Conservation (phyloP, 2,329 filamentous ascomycete species). For the Nigrospora oryzae region DNA sequence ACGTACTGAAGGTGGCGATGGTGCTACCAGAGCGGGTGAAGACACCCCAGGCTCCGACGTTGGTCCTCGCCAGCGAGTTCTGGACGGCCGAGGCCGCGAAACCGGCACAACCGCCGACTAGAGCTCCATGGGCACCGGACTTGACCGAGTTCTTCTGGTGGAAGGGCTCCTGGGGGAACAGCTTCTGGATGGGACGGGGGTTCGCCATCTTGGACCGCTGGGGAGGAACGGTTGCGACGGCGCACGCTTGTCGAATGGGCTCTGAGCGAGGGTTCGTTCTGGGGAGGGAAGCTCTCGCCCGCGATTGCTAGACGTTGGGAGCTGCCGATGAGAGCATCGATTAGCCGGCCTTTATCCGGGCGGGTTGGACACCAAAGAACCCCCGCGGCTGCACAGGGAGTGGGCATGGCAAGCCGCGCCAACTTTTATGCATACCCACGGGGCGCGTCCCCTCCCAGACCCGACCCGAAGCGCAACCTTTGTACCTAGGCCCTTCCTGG, state of each 20-base stretch:
- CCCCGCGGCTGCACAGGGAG: too few relatives aligned
- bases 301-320: too few relatives aligned
- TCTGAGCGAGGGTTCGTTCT: too few relatives aligned
- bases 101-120: constrained; percentile 60
- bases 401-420: too few relatives aligned
- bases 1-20: constrained; percentile 50
- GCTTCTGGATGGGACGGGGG: constrained; percentile 14
- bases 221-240: not conserved
- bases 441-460: too few relatives aligned
- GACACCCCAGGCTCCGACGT: constrained; percentile 72
- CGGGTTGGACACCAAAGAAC: too few relatives aligned
- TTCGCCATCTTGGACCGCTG: constrained; percentile 19
- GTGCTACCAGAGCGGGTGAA: constrained; percentile 72
- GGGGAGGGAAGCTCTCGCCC: too few relatives aligned
- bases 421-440: too few relatives aligned
- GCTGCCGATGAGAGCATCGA: too few relatives aligned
- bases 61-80: constrained; percentile 78
- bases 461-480: too few relatives aligned
- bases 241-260: not conserved
- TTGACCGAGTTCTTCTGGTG: constrained; percentile 69
- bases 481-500: too few relatives aligned
- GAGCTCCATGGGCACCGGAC: constrained; percentile 53
- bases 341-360: too few relatives aligned
- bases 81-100: constrained; percentile 69
- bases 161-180: constrained; percentile 40